Percentiles rank a stretch among this genome's conserved stretches.
phyloP scores from a whole-genome alignment of 1,284 basidiomycete genomes.

The Ganoderma leucocontextum region DNA sequence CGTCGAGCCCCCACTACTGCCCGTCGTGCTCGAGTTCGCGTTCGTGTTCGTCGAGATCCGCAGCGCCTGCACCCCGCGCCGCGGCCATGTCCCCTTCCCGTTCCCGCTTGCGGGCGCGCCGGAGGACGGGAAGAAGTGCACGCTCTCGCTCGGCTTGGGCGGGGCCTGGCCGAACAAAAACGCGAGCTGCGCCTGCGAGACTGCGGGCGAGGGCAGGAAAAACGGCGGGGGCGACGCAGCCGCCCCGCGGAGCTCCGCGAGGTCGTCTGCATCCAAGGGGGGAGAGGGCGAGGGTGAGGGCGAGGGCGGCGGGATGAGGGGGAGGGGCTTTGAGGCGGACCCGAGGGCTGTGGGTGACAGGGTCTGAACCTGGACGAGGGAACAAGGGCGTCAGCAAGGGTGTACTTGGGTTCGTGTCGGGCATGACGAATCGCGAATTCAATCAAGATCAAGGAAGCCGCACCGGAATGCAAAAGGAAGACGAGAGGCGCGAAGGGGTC shows the following conservation, averaged over 20 bases:
- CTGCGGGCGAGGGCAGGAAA: slow-evolving; percentile 22
- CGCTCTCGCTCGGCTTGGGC: slow-evolving; percentile 20
- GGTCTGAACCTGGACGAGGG: not conserved
- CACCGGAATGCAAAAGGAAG: not conserved
- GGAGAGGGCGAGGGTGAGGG: slow-evolving; percentile 1
- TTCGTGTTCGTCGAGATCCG: slow-evolving; percentile 14
- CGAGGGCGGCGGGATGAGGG: slow-evolving; percentile 14
- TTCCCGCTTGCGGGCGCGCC: not conserved
- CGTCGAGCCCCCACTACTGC: slow-evolving; percentile 3
- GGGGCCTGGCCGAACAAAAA: slow-evolving; percentile 20
- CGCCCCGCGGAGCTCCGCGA: slow-evolving; percentile 2
- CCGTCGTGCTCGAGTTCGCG: not conserved
- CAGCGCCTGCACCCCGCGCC: slow-evolving; percentile 14
- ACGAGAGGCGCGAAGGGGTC: not conserved
- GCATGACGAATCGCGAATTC: not conserved
- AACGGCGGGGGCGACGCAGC: slow-evolving; percentile 24
- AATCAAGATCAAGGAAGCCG: slow-evolving; percentile 1
- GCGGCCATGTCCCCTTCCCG: not conserved
- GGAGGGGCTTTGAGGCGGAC: slow-evolving; percentile 23
- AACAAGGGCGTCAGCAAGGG: not conserved
- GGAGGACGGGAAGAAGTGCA: slow-evolving; percentile 26
- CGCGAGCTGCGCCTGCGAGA: slow-evolving; percentile 31
- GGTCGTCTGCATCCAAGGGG: not conserved
- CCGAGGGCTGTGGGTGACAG: slow-evolving; percentile 5
- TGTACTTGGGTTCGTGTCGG: not conserved